A percentile compares a stretch with the other conserved stretches of the same genome.
phyloP scores from a whole-genome alignment of 2,329 filamentous ascomycete species.

The Knufia petricola region DNA sequence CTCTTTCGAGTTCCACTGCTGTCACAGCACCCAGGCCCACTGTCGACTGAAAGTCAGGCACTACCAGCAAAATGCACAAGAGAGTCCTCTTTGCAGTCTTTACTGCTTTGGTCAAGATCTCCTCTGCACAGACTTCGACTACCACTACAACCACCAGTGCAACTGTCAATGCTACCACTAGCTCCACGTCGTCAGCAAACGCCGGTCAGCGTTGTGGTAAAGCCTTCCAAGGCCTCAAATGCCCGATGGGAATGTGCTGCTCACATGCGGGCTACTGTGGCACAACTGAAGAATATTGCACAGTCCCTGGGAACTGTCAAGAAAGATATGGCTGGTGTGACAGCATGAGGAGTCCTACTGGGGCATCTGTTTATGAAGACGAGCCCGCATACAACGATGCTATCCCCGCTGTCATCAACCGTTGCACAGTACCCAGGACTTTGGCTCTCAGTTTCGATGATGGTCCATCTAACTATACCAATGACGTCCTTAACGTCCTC shows the following conservation, averaged over 20 bases:
- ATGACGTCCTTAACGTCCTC: slow-evolving; percentile 52
- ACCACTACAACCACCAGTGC: no score
- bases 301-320: slow-evolving; percentile 19
- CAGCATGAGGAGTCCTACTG: slow-evolving; percentile 13
- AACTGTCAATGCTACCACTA: background rate
- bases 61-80: slow-evolving; percentile 7
- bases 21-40: background rate
- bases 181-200: background rate
- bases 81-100: slow-evolving; percentile 3
- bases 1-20: background rate
- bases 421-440: slow-evolving; percentile 42
- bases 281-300: slow-evolving; percentile 14
- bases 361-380: slow-evolving; percentile 12
- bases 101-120: background rate
- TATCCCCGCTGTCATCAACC: slow-evolving; percentile 29
- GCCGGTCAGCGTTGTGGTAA: slow-evolving; percentile 10
- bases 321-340: slow-evolving; percentile 18
- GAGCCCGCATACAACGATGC: slow-evolving; percentile 9
- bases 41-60: background rate
- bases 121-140: slow-evolving; percentile 1
- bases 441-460: slow-evolving; percentile 61
- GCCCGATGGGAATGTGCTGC: slow-evolving; percentile 14
- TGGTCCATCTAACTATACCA: slow-evolving; percentile 53
- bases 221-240: slow-evolving; percentile 1
- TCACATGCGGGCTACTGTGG: slow-evolving; percentile 18